Conservation (phyloP, 768 basidiomycete genomes). For the Obba rivulosa region DNA sequence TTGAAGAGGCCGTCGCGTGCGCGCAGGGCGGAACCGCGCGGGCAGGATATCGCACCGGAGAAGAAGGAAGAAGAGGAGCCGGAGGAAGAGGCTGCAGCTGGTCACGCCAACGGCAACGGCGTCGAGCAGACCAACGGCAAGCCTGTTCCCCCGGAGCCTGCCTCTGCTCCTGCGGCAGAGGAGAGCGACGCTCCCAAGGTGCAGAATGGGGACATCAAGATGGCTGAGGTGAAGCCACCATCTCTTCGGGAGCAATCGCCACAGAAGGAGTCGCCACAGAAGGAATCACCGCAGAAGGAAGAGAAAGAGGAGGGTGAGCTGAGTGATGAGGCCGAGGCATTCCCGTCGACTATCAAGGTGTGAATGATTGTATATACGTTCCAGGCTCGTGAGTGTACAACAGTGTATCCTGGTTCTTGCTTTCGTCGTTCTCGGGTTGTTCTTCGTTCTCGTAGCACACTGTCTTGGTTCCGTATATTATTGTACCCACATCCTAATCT, state of each 20-base stretch:
- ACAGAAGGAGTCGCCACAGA: slow-evolving; percentile 5
- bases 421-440: too few relatives aligned
- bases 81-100: neutral
- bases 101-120: neutral
- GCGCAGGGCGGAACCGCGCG: slow-evolving; percentile 5
- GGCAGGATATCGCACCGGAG: neutral
- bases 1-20: neutral
- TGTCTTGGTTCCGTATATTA: too few relatives aligned
- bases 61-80: slow-evolving; percentile 3
- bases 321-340: slow-evolving; percentile 9
- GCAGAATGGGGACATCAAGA: neutral
- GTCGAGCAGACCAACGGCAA: neutral
- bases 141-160: neutral
- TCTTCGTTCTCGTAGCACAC: too few relatives aligned
- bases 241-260: neutral
- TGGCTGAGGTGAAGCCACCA: neutral
- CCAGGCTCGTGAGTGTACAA: too few relatives aligned
- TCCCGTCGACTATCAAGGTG: too few relatives aligned
- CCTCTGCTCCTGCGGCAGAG: neutral
- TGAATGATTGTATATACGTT: too few relatives aligned
- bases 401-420: too few relatives aligned
- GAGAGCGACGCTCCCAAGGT: slow-evolving; percentile 2
- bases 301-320: slow-evolving; percentile 20
- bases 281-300: slow-evolving; percentile 7
- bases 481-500: too few relatives aligned